These are phyloP conservation scores for Cordyceps tenuipes DNA, from an alignment of 2,329 filamentous ascomycete species.

Conservation along the genomic window DNA sequence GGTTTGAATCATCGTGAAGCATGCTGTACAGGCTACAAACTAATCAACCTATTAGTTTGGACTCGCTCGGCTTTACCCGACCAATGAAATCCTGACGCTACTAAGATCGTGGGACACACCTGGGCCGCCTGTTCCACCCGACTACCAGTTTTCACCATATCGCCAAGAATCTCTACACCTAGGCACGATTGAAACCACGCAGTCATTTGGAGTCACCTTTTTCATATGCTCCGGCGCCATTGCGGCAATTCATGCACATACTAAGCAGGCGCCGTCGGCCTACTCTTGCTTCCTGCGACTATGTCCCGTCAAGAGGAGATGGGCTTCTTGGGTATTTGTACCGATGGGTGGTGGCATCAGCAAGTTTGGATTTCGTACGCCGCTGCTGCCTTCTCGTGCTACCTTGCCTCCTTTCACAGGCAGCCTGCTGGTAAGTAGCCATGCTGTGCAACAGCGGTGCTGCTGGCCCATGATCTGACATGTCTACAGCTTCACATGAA, in stretches of 20 bases:
- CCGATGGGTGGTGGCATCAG: not conserved
- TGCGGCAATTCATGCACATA: constrained; percentile 7
- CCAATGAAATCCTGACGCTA: not conserved
- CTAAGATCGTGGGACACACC: constrained; percentile 6
- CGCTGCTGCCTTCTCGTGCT: constrained; percentile 1
- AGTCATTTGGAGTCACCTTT: constrained; percentile 7
- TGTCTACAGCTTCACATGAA: not conserved
- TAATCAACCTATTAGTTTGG: constrained; percentile 1
- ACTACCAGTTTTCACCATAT: not conserved
- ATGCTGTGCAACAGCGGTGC: not conserved
- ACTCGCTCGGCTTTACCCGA: constrained; percentile 2
- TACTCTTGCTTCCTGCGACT: constrained; percentile 6
- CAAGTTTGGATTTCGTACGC: constrained; percentile 4
- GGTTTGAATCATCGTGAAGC: not conserved
- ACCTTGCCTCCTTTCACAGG: not conserved
- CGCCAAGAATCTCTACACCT: not conserved
- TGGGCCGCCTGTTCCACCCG: not conserved
- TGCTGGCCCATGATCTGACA: not conserved
- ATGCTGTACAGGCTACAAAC: not conserved
- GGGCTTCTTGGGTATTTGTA: constrained; percentile 8
- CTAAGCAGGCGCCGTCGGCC: constrained; percentile 1
- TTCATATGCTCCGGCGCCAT: constrained; percentile 7
- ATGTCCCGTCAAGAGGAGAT: constrained; percentile 6
- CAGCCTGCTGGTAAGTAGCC: not conserved
- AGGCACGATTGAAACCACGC: constrained; percentile 1